These are phyloP conservation scores for Candida xiaguanensis DNA, from an alignment of 805 yeast genomes.

Conservation along the genomic window DNA sequence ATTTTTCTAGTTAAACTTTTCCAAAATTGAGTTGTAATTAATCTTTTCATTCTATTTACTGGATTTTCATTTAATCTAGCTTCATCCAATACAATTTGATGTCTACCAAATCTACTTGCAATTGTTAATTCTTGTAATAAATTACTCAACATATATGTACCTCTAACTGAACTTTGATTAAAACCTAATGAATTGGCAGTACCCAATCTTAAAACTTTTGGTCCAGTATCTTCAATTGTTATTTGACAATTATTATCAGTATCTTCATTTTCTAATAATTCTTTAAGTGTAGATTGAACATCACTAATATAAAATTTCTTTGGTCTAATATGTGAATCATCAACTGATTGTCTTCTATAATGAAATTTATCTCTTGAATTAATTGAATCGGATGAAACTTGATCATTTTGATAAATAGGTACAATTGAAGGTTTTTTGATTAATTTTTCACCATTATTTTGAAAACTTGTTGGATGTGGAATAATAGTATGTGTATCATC, in stretches of 20 bases:
- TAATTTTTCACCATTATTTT: slow-evolving; percentile 2
- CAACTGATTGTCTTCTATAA: slow-evolving; percentile 30
- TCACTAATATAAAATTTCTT: slow-evolving; percentile 67
- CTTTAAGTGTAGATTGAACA: slow-evolving; percentile 67
- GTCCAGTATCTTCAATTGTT: slow-evolving; percentile 31
- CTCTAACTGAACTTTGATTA: slow-evolving; percentile 68
- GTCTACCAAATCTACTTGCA: slow-evolving; percentile 77
- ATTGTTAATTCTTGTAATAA: slow-evolving; percentile 83
- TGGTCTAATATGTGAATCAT: slow-evolving; percentile 24
- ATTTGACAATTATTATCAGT: slow-evolving; percentile 80
- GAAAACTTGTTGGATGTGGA: slow-evolving; percentile 7
- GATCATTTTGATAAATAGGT: slow-evolving; percentile 20
- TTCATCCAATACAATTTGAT: slow-evolving; percentile 77
- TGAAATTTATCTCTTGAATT: slow-evolving; percentile 12
- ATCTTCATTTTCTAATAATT: slow-evolving; percentile 72
- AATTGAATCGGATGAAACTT: slow-evolving; percentile 9
- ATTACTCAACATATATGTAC: slow-evolving; percentile 87
- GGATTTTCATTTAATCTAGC: slow-evolving; percentile 84
- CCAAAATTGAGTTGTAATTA: slow-evolving; percentile 81
- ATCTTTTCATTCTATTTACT: slow-evolving; percentile 66
- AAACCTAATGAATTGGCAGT: slow-evolving; percentile 84
- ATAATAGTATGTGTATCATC: slow-evolving; percentile 3
- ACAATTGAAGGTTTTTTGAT: slow-evolving; percentile 24
- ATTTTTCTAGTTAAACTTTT: slow-evolving; percentile 67
- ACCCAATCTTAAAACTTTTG: slow-evolving; percentile 28